Base-by-base conservation (phyloP, 805 yeast genomes). In the Wickerhamiella musiphila region DNA sequence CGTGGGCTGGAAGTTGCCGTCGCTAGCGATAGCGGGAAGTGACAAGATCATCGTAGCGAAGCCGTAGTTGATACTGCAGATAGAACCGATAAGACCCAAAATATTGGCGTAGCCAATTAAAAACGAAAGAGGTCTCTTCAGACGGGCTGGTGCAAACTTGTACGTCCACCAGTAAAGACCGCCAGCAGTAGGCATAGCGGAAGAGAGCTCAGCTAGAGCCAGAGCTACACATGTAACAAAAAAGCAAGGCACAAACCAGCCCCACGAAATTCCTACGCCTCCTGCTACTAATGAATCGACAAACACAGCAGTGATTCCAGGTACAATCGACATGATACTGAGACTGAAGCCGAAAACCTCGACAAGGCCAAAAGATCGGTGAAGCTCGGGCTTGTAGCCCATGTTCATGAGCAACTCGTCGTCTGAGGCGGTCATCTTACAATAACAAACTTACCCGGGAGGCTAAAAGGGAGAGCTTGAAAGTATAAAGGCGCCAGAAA, bases 91-190 rank as follows among this genome's bases (percentile, higher is more conserved):
- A 35, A 74, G 54, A 2, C 79, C 79, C 40, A 75, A 48, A 2
- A 78, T 58, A 49, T 75, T 74, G 7, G 74, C 61, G 44, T 70
- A 64, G 8, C 82, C 83, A 39, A 73, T 70, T 20, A 73, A 46
- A 42, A 64, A 73, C 25, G 74, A 67, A 16, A 72, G 50, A 0
- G 72, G 69, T 14, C 63, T 63, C 44, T 68, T 61, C 24, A 56
- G 41, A 4, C 44, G 39, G 33, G 60, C 64, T 2, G 78, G 79
- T 20, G 81, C 68, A 47, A 69, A 73, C 46, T 70, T 64, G 50
- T 61, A 68, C 2, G 77, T 68, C 71, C 79, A 77, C 42, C 71
- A 74, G 30, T 76, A 77, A 6, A 76, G 62, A 28, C 81, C 81
- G 18, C 77, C 68, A 8, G 74, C 60, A 6, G 77, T 72, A 24